A percentile compares a stretch with the other conserved stretches of the same genome.
Evolutionary conservation across 1,139 yeast genomes (phyloP).

Genomic region (Blastobotrys serpentis): DNA sequence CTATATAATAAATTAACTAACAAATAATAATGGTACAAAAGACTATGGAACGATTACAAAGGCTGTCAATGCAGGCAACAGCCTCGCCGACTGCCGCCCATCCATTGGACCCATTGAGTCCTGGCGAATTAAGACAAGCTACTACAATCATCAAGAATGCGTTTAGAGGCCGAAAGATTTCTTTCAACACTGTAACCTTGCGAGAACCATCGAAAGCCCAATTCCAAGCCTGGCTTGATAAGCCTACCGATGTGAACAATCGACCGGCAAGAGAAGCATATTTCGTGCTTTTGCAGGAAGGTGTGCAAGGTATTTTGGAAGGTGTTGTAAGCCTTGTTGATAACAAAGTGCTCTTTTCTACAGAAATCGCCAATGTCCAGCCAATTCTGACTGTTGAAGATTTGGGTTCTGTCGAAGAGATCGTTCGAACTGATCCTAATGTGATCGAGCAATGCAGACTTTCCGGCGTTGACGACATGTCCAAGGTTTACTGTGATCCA

Average conservation of each 20-base stretch:
- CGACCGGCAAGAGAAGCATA: conserved; percentile 70
- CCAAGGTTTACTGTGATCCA: conserved; percentile 76
- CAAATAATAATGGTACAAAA: not conserved
- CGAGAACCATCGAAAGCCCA: conserved; percentile 67
- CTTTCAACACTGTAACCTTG: conserved; percentile 66
- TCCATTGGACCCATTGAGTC: conserved; percentile 16
- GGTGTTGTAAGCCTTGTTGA: conserved; percentile 62
- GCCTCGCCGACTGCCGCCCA: conserved; percentile 12
- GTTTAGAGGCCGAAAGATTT: conserved; percentile 9
- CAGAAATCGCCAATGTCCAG: conserved; percentile 58
- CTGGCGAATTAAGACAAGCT: conserved; percentile 15
- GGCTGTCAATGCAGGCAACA: conserved; percentile 15
- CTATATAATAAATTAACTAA: too few species aligned
- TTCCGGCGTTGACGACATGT: conserved; percentile 55
- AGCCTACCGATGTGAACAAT: conserved; percentile 31
- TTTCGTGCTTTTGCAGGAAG: conserved; percentile 59
- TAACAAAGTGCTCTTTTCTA: conserved; percentile 48
- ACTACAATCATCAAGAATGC: conserved; percentile 11
- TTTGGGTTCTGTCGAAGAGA: conserved; percentile 59
- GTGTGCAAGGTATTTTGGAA: conserved; percentile 62
- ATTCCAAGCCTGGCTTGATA: conserved; percentile 64
- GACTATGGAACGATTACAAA: conserved; percentile 13
- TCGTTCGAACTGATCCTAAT: conserved; percentile 63
- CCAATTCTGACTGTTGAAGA: conserved; percentile 75
- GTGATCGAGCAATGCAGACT: conserved; percentile 72